Evolutionary conservation across 179 eudicot genomes (phyloP).

Genomic region (Spinacia oleracea): DNA sequence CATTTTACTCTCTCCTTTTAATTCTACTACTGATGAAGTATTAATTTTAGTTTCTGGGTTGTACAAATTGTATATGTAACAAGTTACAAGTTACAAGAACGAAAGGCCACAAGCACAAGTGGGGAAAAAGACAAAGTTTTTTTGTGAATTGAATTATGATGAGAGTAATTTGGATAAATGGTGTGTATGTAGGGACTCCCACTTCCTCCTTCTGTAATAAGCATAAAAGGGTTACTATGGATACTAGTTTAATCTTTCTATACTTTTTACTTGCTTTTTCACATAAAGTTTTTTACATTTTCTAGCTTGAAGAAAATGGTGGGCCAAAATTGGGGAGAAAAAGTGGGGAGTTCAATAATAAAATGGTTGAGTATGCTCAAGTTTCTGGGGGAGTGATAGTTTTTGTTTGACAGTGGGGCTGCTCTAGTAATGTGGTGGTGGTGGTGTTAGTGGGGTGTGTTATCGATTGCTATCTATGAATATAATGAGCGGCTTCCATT

Average conservation of each 20-base stretch:
- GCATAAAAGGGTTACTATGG: slow-evolving; percentile 30
- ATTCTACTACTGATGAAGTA: no score
- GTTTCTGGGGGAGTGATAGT: slow-evolving; percentile 33
- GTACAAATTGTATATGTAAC: no score
- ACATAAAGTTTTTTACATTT: neutral
- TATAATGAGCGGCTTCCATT: slow-evolving; percentile 38
- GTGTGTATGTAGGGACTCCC: slow-evolving; percentile 27
- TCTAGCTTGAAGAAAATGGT: slow-evolving; percentile 23
- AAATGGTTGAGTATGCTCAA: slow-evolving; percentile 28
- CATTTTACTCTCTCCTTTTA: neutral
- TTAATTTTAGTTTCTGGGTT: no score
- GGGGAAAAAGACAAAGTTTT: slow-evolving; percentile 29
- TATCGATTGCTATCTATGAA: slow-evolving; percentile 38
- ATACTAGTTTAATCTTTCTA: slow-evolving; percentile 33
- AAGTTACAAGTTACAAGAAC: no score
- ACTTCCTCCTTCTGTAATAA: slow-evolving; percentile 12
- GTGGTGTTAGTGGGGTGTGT: slow-evolving; percentile 37
- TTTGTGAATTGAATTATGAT: slow-evolving; percentile 4
- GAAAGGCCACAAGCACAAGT: neutral
- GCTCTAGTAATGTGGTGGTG: neutral
- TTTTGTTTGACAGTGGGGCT: slow-evolving; percentile 36
- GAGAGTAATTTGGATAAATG: slow-evolving; percentile 31
- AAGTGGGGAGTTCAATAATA: slow-evolving; percentile 21
- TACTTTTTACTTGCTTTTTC: slow-evolving; percentile 6
- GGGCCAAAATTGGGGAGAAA: slow-evolving; percentile 29